Percentiles rank a stretch among this genome's conserved stretches.
Evolutionary conservation across 2,329 filamentous ascomycete genomes (phyloP).

Genomic region (Neopestalotiopsis sp.): DNA sequence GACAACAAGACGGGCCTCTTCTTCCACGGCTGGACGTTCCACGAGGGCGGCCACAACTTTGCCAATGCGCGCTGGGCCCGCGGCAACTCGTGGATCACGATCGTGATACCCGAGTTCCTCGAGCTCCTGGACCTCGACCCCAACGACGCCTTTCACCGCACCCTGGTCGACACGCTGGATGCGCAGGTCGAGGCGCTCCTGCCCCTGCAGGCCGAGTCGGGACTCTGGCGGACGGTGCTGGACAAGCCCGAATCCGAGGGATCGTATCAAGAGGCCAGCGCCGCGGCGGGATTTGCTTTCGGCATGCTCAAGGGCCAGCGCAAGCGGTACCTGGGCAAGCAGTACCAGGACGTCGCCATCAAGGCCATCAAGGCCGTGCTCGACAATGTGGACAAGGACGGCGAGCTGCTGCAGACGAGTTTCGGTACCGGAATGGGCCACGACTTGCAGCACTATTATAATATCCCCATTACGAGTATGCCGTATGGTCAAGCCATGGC

Average conservation of each 20-base stretch:
- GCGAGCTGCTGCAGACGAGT: conserved; percentile 75
- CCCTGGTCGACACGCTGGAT: conserved; percentile 67
- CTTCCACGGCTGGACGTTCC: conserved; percentile 84
- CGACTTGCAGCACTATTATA: conserved; percentile 76
- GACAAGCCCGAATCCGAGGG: conserved; percentile 70
- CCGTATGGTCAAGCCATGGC: conserved; percentile 87
- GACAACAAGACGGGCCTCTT: conserved; percentile 75
- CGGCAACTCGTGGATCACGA: conserved; percentile 78
- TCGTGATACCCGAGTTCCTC: conserved; percentile 82
- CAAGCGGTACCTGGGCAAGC: conserved; percentile 69
- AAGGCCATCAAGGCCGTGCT: conserved; percentile 72
- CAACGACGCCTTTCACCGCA: conserved; percentile 66
- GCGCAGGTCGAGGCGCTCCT: conserved; percentile 72
- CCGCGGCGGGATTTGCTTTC: conserved; percentile 81
- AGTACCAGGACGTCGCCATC: conserved; percentile 66
- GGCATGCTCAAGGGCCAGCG: conserved; percentile 77
- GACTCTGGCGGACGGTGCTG: conserved; percentile 78
- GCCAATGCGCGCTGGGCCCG: conserved; percentile 63
- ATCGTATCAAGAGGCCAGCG: conserved; percentile 78
- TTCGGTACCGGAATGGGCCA: conserved; percentile 83
- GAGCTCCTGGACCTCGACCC: conserved; percentile 70
- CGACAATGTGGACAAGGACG: conserved; percentile 67
- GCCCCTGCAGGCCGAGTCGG: conserved; percentile 63
- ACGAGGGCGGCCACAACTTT: conserved; percentile 68
- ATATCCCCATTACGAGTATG: conserved; percentile 80